These are phyloP conservation scores for Geosmithia flava DNA, from an alignment of 2,329 filamentous ascomycete genomes.

Conservation along the genomic window DNA sequence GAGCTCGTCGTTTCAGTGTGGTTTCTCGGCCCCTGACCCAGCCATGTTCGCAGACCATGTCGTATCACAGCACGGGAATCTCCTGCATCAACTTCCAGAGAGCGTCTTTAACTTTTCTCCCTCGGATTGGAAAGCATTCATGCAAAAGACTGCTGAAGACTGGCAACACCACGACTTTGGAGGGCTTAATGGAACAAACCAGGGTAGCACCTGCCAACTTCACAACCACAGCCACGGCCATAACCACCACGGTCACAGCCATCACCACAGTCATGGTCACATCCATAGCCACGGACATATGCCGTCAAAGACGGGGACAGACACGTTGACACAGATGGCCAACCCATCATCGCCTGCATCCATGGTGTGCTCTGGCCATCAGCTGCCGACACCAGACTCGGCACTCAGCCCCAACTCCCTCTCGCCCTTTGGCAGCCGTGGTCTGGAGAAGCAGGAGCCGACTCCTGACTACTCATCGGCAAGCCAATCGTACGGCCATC, in stretches of 20 bases:
- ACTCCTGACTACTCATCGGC: neutral
- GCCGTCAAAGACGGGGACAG: neutral
- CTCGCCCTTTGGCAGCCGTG: neutral
- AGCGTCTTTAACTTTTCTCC: neutral
- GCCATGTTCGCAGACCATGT: slow-evolving; percentile 15
- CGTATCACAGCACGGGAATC: slow-evolving; percentile 12
- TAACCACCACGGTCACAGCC: neutral
- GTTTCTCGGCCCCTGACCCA: slow-evolving; percentile 13
- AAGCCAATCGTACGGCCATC: neutral
- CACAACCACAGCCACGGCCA: neutral
- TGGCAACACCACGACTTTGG: neutral
- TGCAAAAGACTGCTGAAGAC: neutral
- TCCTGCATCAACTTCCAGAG: slow-evolving; percentile 1
- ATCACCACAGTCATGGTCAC: neutral
- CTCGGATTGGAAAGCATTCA: neutral
- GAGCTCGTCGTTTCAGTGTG: slow-evolving; percentile 9
- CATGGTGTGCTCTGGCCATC: neutral
- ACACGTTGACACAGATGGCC: neutral
- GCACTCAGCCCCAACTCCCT: neutral
- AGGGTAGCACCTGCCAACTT: neutral
- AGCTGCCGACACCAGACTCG: neutral
- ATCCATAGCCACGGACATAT: neutral
- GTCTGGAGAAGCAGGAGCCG: neutral
- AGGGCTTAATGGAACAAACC: neutral
- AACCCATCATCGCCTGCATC: neutral